phyloP scores from a whole-genome alignment of 176 grass and related monocot species.

The Oryza brachyantha region DNA sequence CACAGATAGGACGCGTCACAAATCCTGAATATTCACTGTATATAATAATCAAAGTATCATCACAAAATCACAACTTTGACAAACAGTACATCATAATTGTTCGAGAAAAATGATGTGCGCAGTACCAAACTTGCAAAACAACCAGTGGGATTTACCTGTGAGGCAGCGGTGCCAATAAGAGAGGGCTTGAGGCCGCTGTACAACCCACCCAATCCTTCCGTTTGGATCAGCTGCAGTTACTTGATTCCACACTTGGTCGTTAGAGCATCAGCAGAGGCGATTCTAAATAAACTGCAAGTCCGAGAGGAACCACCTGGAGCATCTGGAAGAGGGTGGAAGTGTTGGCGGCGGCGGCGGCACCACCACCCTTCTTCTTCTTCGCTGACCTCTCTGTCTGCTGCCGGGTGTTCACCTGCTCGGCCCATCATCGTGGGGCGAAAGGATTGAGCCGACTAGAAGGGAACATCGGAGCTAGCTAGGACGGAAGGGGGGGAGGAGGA shows the following conservation, averaged over 20 bases:
- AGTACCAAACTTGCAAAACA: background rate
- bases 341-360: background rate
- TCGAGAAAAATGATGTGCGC: background rate
- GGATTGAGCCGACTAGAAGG: background rate
- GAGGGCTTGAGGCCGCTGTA: slow-evolving; percentile 97
- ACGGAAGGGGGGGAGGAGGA: background rate
- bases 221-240: slow-evolving; percentile 64
- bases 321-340: slow-evolving; percentile 67
- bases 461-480: background rate
- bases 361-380: slow-evolving; percentile 47
- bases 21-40: background rate
- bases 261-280: background rate
- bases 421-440: background rate
- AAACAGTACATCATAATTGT: background rate
- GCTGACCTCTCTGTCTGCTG: slow-evolving; percentile 92
- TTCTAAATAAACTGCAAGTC: background rate
- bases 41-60: background rate
- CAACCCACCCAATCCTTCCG: slow-evolving; percentile 86
- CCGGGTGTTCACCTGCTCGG: slow-evolving; percentile 80
- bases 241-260: slow-evolving; percentile 15
- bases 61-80: background rate
- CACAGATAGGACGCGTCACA: background rate
- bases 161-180: slow-evolving; percentile 84
- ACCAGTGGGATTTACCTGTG: slow-evolving; percentile 52
- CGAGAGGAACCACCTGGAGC: slow-evolving; percentile 59